A percentile compares a stretch with the other conserved stretches of the same genome.
phyloP scores from a whole-genome alignment of 179 eudicot species.

The Carnegiea gigantea region DNA sequence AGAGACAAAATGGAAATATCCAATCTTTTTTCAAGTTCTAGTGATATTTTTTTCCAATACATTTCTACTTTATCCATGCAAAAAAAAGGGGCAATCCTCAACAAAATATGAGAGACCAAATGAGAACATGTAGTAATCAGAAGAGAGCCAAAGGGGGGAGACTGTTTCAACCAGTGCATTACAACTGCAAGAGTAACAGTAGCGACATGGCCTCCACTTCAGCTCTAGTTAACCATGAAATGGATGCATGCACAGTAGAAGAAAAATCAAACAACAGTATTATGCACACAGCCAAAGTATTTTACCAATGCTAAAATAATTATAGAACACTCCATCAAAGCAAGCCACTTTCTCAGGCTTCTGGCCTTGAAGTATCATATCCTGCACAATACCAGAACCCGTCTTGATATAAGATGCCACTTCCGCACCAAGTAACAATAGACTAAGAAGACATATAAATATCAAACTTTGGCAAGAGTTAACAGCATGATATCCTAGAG shows the following conservation, averaged over 20 bases:
- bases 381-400: slow-evolving; percentile 51
- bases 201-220: not conserved
- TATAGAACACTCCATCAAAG: slow-evolving; percentile 89
- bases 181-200: too few species aligned
- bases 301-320: slow-evolving; percentile 93
- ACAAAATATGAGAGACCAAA: not conserved
- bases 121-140: not conserved
- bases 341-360: slow-evolving; percentile 78
- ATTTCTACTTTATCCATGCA: too few species aligned
- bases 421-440: not conserved
- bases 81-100: not conserved
- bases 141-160: not conserved
- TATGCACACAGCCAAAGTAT: slow-evolving; percentile 6
- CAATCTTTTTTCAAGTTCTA: too few species aligned
- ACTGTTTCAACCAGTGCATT: not conserved
- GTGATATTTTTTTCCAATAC: too few species aligned
- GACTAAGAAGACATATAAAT: not conserved
- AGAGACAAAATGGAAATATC: not conserved
- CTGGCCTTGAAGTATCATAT: slow-evolving; percentile 53
- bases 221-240: not conserved
- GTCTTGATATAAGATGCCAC: not conserved
- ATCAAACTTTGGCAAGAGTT: not conserved
- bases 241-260: not conserved
- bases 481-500: not conserved
- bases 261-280: not conserved